These are phyloP conservation scores for Emericellopsis atlantica DNA, from an alignment of 2,329 filamentous ascomycete genomes.

Conservation along the genomic window DNA sequence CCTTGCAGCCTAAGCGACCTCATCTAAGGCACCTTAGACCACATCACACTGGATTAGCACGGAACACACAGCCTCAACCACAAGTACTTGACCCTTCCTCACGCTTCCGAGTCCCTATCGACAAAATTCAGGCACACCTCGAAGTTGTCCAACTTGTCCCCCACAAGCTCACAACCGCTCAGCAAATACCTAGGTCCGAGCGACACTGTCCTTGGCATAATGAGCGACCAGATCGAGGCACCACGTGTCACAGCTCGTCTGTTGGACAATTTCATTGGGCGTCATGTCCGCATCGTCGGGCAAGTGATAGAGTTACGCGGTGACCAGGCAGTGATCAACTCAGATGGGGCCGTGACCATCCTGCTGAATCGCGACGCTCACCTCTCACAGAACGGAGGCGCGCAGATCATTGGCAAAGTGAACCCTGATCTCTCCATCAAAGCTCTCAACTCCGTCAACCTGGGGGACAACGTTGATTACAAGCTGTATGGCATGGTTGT, in stretches of 20 bases:
- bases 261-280: slow-evolving; percentile 61
- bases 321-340: slow-evolving; percentile 68
- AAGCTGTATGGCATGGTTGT: slow-evolving; percentile 66
- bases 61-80: too few species aligned
- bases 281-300: slow-evolving; percentile 74
- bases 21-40: too few species aligned
- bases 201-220: slow-evolving; percentile 19
- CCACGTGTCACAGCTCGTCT: slow-evolving; percentile 75
- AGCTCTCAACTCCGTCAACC: slow-evolving; percentile 55
- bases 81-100: too few species aligned
- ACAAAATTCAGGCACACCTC: too few species aligned
- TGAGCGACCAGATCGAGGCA: slow-evolving; percentile 55
- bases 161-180: too few species aligned
- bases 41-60: too few species aligned
- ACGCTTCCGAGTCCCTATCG: too few species aligned
- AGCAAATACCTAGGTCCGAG: too few species aligned
- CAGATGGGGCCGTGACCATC: slow-evolving; percentile 63
- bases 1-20: too few species aligned
- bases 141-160: too few species aligned
- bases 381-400: slow-evolving; percentile 54
- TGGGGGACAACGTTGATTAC: slow-evolving; percentile 62
- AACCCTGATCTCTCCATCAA: slow-evolving; percentile 60
- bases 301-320: slow-evolving; percentile 74
- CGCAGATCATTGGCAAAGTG: slow-evolving; percentile 72
- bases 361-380: slow-evolving; percentile 63